These are phyloP conservation scores for Mycena sp. DNA, from an alignment of 1,284 basidiomycete species.

Conservation along the genomic window DNA sequence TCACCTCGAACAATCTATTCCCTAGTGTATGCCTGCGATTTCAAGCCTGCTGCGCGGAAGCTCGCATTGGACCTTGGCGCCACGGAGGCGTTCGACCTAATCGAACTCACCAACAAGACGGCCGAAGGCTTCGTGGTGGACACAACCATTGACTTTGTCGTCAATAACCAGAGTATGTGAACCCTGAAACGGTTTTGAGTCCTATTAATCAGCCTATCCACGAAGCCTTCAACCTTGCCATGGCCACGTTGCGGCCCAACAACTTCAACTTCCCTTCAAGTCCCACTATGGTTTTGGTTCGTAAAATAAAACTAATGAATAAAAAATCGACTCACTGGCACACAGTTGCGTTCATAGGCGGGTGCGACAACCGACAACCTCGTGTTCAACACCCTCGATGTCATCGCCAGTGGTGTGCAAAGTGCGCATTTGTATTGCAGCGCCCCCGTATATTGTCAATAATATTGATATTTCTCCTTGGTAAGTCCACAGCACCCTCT, in stretches of 20 bases:
- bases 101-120: constrained; percentile 31
- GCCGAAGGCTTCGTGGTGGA: constrained; percentile 37
- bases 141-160: constrained; percentile 38
- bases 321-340: too few species aligned
- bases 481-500: not conserved
- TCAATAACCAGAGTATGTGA: constrained; percentile 35
- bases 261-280: not conserved
- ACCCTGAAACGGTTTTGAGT: not conserved
- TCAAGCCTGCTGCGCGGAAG: constrained; percentile 35
- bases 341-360: too few species aligned
- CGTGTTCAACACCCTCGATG: not conserved
- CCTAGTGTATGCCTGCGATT: constrained; percentile 39
- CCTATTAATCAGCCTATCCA: not conserved
- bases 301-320: too few species aligned
- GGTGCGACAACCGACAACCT: constrained; percentile 6
- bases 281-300: not conserved
- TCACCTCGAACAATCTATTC: too few species aligned
- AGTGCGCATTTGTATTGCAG: too few species aligned
- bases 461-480: not conserved
- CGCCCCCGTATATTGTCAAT: too few species aligned
- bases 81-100: constrained; percentile 33
- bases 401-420: not conserved
- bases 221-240: constrained; percentile 11
- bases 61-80: constrained; percentile 39
- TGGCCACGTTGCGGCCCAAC: constrained; percentile 8